Conservation (phyloP, 495 filamentous ascomycete genomes). For the Neurospora tetraspora region DNA sequence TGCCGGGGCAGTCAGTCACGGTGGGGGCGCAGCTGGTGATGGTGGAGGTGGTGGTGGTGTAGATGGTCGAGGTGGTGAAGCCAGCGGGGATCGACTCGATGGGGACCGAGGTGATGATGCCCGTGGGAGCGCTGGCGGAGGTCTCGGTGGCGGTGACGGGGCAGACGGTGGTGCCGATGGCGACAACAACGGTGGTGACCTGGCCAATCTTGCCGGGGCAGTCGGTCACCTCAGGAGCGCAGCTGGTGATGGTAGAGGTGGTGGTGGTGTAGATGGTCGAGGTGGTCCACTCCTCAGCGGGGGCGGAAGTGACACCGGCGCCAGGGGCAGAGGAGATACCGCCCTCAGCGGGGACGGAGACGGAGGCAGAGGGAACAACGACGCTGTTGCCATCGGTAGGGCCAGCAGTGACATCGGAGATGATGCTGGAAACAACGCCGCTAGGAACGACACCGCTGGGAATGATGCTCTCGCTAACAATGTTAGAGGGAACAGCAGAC, state of each 20-base stretch:
- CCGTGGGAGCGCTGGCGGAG: background rate
- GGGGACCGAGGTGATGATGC: constrained; percentile 3
- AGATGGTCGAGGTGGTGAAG: constrained; percentile 37
- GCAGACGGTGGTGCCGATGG: constrained; percentile 34
- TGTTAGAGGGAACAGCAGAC: background rate
- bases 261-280: constrained; percentile 42
- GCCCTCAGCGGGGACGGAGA: background rate
- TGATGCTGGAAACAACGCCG: background rate
- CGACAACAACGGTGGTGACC: constrained; percentile 31
- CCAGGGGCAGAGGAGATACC: background rate
- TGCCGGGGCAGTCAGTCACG: constrained; percentile 47
- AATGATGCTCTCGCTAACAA: background rate
- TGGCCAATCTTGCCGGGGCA: constrained; percentile 23
- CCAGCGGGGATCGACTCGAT: constrained; percentile 5
- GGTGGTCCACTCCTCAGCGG: constrained; percentile 10
- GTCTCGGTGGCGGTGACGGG: constrained; percentile 28
- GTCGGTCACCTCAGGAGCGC: constrained; percentile 48
- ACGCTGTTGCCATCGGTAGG: background rate
- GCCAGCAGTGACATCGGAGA: background rate
- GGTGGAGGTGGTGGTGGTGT: constrained; percentile 44
- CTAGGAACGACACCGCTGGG: background rate
- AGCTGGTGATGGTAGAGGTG: constrained; percentile 46
- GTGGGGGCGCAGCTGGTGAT: constrained; percentile 46
- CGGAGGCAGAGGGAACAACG: background rate
- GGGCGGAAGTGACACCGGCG: background rate